Evolutionary conservation across 441 rosid genomes (phyloP).

Genomic region (Gossypium lobatum): DNA sequence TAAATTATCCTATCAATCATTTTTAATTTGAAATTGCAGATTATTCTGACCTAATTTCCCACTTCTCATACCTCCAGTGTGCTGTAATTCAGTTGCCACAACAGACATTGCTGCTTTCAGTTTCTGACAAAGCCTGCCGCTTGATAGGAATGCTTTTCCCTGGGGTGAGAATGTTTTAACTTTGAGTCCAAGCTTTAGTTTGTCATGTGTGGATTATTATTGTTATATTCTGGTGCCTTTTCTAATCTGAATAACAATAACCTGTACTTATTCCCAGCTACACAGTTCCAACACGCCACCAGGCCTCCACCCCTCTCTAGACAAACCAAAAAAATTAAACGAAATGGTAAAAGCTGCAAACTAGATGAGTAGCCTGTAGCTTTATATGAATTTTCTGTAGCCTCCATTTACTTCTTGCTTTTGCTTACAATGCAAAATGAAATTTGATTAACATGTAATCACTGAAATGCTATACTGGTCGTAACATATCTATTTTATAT

Average conservation of each 20-base stretch:
- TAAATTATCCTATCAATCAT: slow-evolving; percentile 1
- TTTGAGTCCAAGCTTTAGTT: neutral
- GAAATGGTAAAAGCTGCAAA: neutral
- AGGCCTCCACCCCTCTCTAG: neutral
- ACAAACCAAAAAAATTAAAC: neutral
- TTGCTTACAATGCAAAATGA: neutral
- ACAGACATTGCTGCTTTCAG: slow-evolving; percentile 89
- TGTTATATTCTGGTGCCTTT: neutral
- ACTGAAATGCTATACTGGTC: neutral
- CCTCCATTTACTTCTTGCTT: neutral
- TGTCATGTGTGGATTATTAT: neutral
- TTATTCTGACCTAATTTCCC: slow-evolving; percentile 24
- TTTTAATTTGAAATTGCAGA: neutral
- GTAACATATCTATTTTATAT: neutral
- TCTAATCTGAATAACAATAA: slow-evolving; percentile 1
- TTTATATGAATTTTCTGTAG: slow-evolving; percentile 2
- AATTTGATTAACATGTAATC: neutral
- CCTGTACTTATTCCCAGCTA: neutral
- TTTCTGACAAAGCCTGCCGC: slow-evolving; percentile 89
- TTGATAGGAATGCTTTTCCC: slow-evolving; percentile 98
- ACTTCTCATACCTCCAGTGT: slow-evolving; percentile 42
- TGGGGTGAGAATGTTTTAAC: slow-evolving; percentile 57
- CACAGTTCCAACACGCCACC: neutral
- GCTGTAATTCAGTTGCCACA: slow-evolving; percentile 96
- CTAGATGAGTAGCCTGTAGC: neutral